phyloP scores from a whole-genome alignment of 2,329 filamentous ascomycete species.

The Curvularia lunata region DNA sequence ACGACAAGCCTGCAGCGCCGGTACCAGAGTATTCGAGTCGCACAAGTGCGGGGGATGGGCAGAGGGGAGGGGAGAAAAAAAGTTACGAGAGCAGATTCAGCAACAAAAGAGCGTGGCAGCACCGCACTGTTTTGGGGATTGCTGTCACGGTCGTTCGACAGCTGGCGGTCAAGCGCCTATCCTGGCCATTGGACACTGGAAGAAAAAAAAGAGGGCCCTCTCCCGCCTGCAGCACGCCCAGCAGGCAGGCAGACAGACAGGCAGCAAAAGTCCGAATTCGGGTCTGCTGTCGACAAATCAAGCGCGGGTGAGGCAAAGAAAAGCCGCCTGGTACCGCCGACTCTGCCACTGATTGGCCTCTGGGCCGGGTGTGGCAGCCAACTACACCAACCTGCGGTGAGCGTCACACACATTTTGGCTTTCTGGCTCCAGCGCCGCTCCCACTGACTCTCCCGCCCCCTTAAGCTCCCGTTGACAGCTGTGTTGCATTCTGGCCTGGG shows the following conservation, averaged over 20 bases:
- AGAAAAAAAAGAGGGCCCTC: conserved; percentile 8
- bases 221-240: conserved; percentile 28
- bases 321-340: conserved; percentile 25
- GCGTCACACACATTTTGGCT: conserved; percentile 23
- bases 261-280: conserved; percentile 24
- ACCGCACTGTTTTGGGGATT: conserved; percentile 20
- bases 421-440: conserved; percentile 17
- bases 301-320: conserved; percentile 19
- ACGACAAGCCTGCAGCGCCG: conserved; percentile 16
- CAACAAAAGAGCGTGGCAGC: conserved; percentile 21
- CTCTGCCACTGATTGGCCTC: conserved; percentile 26
- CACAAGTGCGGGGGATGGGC: conserved; percentile 22
- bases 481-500: background rate
- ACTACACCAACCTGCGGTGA: conserved; percentile 37
- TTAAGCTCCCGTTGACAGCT: background rate
- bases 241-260: conserved; percentile 11
- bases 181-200: conserved; percentile 9
- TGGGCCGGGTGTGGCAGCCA: conserved; percentile 26
- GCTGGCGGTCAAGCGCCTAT: conserved; percentile 39
- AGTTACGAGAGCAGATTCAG: background rate
- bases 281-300: conserved; percentile 27
- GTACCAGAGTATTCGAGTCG: conserved; percentile 15
- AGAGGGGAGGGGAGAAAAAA: conserved; percentile 3
- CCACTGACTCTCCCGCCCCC: conserved; percentile 1
- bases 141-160: conserved; percentile 10